Base-by-base conservation (phyloP, 352 stramenopile species). In the Thraustochytrium sp. region DNA sequence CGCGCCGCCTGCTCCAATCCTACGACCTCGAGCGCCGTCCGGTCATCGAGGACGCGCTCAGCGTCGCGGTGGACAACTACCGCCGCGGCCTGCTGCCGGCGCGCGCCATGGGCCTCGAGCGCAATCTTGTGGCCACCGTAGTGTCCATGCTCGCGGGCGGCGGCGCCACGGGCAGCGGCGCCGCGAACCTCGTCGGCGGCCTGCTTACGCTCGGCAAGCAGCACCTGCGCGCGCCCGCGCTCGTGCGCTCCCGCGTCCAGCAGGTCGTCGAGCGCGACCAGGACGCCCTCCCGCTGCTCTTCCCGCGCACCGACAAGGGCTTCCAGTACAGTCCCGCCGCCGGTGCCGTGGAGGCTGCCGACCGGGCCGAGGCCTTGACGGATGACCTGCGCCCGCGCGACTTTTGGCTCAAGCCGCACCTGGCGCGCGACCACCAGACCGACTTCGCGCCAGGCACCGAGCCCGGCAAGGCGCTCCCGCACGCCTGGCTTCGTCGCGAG, bases 1-100 rank as follows among this genome's bases (percentile, higher is more conserved):
- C n/a, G n/a, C 13, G 18, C 5, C 55, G 48, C 0, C 68, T 96
- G 40, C 82, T 97, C 62, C 84, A 85, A 1, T 93, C 89, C 2
- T 97, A 97, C 85, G 89, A 92, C 40, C 84, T 83, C n/a, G 92
- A 96, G 59, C 89, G 92, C 2, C 90, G 92, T 82, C 87, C 87
- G 51, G 86, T 93, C 46, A 91, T 90, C 0, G 92, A 93, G 84
- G 85, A 88, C 56, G 93, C 92, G 82, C 93, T 90, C 38, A 89
- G 94, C 82, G 87, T 94, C 36, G 93, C 89, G 88, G 85, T 96
- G 51, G 89, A 90, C 34, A 96, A 96, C 82, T 90, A 94, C 31
- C 89, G 90, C 86, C 91, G 92, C 42, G 94, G 90, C 26, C 93
- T 96, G 89, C 93, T 76, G 38, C 55, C 75, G 1, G 75, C 75